These are phyloP conservation scores for Hymenotorrendiella dingleyae DNA, from an alignment of 2,329 filamentous ascomycete genomes.

Conservation along the genomic window DNA sequence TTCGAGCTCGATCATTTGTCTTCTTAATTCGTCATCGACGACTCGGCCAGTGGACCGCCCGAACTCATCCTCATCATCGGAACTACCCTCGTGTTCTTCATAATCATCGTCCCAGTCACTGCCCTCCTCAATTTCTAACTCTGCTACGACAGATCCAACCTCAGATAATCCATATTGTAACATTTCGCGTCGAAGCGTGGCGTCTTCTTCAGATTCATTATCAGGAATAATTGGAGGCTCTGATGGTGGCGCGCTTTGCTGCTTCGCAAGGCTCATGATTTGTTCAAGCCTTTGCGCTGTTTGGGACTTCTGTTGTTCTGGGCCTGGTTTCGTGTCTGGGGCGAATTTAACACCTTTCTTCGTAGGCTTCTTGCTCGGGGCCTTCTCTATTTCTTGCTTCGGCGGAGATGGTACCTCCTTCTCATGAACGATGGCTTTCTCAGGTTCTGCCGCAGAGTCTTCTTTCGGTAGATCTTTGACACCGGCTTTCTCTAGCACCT, in stretches of 20 bases:
- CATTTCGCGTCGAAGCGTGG: conserved; percentile 78
- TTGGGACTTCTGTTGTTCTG: conserved; percentile 22
- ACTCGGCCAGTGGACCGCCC: conserved; percentile 65
- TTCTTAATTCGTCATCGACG: conserved; percentile 65
- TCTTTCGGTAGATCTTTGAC: conserved; percentile 14
- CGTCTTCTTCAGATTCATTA: conserved; percentile 75
- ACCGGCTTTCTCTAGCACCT: conserved; percentile 66
- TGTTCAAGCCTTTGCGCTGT: conserved; percentile 41
- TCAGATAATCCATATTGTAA: conserved; percentile 82
- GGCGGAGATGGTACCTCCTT: neutral
- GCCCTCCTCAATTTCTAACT: conserved; percentile 75
- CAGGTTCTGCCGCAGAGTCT: neutral
- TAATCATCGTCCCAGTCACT: conserved; percentile 48
- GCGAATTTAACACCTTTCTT: conserved; percentile 60
- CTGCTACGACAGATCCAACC: conserved; percentile 85
- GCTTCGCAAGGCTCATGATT: conserved; percentile 51
- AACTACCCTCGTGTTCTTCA: conserved; percentile 46
- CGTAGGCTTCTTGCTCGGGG: conserved; percentile 13
- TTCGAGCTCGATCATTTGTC: conserved; percentile 82
- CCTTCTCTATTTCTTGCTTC: too few relatives aligned
- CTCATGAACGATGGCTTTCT: neutral
- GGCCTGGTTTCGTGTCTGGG: conserved; percentile 48
- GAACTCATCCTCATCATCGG: conserved; percentile 61
- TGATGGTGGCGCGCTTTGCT: conserved; percentile 39
- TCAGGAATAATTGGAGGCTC: conserved; percentile 56